Conservation (phyloP, 768 basidiomycete species). For the Boletus tylopilopsis region DNA sequence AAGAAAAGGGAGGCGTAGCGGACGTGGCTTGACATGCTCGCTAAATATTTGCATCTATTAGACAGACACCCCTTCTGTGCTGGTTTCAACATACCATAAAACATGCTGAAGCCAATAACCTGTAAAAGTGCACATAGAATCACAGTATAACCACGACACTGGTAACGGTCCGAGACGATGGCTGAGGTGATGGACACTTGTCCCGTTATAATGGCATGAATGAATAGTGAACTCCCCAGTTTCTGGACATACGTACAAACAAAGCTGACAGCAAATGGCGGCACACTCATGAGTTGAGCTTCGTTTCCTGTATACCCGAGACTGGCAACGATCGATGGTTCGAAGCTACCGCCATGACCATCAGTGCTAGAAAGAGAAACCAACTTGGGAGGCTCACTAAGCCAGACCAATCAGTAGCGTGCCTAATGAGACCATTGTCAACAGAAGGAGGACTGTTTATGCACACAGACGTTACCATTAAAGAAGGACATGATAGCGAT, state of each 20-base stretch:
- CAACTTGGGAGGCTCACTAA: slow-evolving; percentile 19
- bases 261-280: slow-evolving; percentile 50
- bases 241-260: slow-evolving; percentile 34
- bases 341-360: slow-evolving; percentile 48
- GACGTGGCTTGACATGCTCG: slow-evolving; percentile 32
- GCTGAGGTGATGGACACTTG: slow-evolving; percentile 28
- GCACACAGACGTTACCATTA: slow-evolving; percentile 35
- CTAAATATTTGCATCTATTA: slow-evolving; percentile 5
- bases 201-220: not conserved
- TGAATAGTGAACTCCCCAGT: not conserved
- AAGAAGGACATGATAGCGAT: slow-evolving; percentile 50
- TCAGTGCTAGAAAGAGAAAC: slow-evolving; percentile 29
- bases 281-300: slow-evolving; percentile 62
- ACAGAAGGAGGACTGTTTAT: not conserved
- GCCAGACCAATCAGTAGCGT: slow-evolving; percentile 13
- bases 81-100: slow-evolving; percentile 38
- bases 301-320: slow-evolving; percentile 53
- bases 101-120: slow-evolving; percentile 53
- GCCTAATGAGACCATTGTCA: slow-evolving; percentile 15
- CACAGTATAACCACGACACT: slow-evolving; percentile 44
- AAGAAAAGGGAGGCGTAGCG: slow-evolving; percentile 59
- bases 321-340: slow-evolving; percentile 58
- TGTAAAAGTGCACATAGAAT: slow-evolving; percentile 43
- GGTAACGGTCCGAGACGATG: slow-evolving; percentile 51
- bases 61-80: not conserved